Evolutionary conservation across 2,329 filamentous ascomycete species (phyloP), one percentile per base, ranked within the genome.

Genomic region (Epichloe gansuensis): DNA sequence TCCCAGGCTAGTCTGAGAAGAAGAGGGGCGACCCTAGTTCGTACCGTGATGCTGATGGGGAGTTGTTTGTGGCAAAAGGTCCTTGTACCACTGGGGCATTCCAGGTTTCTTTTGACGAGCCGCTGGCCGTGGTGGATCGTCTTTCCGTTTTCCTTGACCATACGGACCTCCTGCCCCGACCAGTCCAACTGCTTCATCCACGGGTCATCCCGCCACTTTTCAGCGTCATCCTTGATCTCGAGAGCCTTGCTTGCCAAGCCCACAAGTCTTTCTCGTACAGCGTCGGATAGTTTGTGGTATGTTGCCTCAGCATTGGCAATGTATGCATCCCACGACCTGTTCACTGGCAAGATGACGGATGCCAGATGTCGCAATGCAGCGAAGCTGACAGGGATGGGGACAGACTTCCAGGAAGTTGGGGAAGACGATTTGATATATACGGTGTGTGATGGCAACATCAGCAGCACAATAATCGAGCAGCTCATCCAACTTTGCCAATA

Each of bases 151-250:
- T 3, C 85, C 65, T 96, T 97, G 23, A 82, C 83, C 86, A 91
- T 93, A 64, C 81, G 91, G 56, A 95, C 77, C 66, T 95, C 88
- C 68, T 97, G 91, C 3, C 88, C 89, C 1, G 88, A 87, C 93
- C 93, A 98, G 72, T 98, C 91, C 50, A 98, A 78, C 72, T 98
- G 93, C 57, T 78, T 79, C 62, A 98, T 69, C 94, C 94, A 98
- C 5, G 91, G 88, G 62, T 98, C 91, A 42, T 78, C 84, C 52
- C 75, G 72, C 72, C 88, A 95, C 46, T 83, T 75, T 25, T 84
- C 77, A 0, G 81, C 70, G 46, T 89, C 72, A 1, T 78, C 78
- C 61, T 89, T 94, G 52, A 88, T 73, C 56, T 84, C 79, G 12
- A 95, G 64, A 0, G 93, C 91, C 65, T 85, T 85, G 9, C 94